Percentiles rank a stretch among this genome's conserved stretches.
Conservation (phyloP, 768 basidiomycete species). For the Kwoniella dejecticola region DNA sequence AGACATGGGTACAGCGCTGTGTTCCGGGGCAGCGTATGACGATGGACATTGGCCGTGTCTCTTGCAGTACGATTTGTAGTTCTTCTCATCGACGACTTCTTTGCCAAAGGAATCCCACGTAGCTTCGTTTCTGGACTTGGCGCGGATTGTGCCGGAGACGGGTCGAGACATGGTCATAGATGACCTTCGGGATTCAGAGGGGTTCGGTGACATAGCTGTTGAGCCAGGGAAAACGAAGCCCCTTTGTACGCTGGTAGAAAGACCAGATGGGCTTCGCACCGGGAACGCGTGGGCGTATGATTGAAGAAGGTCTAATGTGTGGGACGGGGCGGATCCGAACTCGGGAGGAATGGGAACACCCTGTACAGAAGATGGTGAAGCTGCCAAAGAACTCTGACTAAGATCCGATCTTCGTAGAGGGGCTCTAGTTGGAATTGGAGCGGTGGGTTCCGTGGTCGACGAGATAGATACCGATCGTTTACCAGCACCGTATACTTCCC, state of each 20-base stretch:
- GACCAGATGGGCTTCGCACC: constrained; percentile 24
- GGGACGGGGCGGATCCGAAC: constrained; percentile 41
- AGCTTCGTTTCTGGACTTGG: constrained; percentile 27
- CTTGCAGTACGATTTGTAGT: constrained; percentile 14
- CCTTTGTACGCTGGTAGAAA: constrained; percentile 30
- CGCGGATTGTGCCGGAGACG: constrained; percentile 39
- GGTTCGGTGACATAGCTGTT: constrained; percentile 17
- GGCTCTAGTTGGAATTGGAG: constrained; percentile 23
- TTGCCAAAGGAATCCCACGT: constrained; percentile 46
- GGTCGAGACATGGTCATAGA: constrained; percentile 28
- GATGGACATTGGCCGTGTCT: background rate
- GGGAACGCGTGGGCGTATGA: constrained; percentile 44
- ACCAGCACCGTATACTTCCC: constrained; percentile 11
- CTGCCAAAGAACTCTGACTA: constrained; percentile 37
- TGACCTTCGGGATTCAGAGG: constrained; percentile 9
- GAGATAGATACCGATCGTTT: constrained; percentile 23
- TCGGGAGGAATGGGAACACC: constrained; percentile 28
- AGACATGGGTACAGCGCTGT: constrained; percentile 7
- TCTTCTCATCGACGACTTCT: constrained; percentile 25
- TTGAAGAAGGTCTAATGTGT: constrained; percentile 39
- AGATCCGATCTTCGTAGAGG: constrained; percentile 39
- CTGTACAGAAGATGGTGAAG: constrained; percentile 19
- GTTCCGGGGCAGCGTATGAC: background rate
- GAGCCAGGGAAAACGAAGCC: constrained; percentile 33
- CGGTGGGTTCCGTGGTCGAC: constrained; percentile 21